Percentiles rank a stretch among this genome's conserved stretches.
Evolutionary conservation across 192 early-diverging fungal species (phyloP).

Genomic region (Phycomyces blakesleeanus): DNA sequence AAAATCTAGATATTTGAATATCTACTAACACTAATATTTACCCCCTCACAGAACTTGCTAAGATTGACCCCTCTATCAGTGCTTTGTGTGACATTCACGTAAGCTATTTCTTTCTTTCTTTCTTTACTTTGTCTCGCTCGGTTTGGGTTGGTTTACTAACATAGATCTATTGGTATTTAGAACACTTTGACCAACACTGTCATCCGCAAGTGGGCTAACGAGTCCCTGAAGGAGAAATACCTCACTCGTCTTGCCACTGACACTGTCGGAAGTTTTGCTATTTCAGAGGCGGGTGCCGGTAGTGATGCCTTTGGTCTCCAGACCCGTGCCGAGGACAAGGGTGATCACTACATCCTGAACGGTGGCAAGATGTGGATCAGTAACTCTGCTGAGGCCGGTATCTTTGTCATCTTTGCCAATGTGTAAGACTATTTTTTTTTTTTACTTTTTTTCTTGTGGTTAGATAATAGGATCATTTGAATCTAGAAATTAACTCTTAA

Average conservation of each 20-base stretch:
- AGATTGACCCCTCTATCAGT: constrained; percentile 87
- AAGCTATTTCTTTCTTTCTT: constrained; percentile 3
- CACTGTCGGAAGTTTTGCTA: constrained; percentile 39
- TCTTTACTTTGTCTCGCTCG: neutral
- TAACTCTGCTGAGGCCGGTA: constrained; percentile 89
- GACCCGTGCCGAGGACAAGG: constrained; percentile 85
- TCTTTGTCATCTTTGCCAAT: constrained; percentile 51
- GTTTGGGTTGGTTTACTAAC: constrained; percentile 25
- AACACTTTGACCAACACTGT: constrained; percentile 95
- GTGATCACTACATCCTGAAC: constrained; percentile 87
- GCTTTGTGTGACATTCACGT: constrained; percentile 86
- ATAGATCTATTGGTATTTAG: constrained; percentile 65
- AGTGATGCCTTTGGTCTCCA: constrained; percentile 91
- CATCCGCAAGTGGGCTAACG: constrained; percentile 73
- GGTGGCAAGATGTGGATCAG: constrained; percentile 91
- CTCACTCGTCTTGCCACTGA: constrained; percentile 75
- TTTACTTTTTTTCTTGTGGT: neutral
- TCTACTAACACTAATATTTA: too few species aligned
- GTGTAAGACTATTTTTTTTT: constrained; percentile 22
- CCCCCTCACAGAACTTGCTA: constrained; percentile 94
- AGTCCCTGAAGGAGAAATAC: constrained; percentile 76
- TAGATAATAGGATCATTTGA: neutral
- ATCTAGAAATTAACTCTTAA: too few species aligned
- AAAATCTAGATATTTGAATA: too few species aligned
- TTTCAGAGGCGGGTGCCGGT: constrained; percentile 88